Percentiles rank a stretch among this genome's conserved stretches.
Conservation (phyloP, 2,329 filamentous ascomycete species). For the Aschersonia sp. region DNA sequence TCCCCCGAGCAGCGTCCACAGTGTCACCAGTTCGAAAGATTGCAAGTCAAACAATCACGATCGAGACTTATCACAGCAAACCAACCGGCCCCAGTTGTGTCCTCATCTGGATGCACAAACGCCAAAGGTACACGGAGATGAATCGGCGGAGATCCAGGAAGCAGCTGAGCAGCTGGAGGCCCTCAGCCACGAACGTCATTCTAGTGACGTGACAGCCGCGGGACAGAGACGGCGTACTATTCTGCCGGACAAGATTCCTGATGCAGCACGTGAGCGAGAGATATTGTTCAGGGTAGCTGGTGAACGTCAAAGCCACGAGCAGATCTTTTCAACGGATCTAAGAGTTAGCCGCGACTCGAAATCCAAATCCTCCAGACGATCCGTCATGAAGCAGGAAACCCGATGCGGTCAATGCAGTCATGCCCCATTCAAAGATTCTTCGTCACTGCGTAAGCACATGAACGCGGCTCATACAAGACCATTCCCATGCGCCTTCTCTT, state of each 20-base stretch:
- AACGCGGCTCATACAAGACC: conserved; percentile 55
- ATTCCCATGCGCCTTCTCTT: conserved; percentile 75
- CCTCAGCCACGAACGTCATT: conserved; percentile 45
- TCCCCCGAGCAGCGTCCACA: too few species aligned
- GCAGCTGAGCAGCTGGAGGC: conserved; percentile 53
- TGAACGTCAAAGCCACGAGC: conserved; percentile 2
- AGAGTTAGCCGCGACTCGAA: conserved; percentile 15
- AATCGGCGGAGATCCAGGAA: conserved; percentile 56
- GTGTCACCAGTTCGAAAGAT: conserved; percentile 1
- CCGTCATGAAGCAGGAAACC: conserved; percentile 44
- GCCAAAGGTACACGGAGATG: conserved; percentile 29
- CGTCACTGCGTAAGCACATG: conserved; percentile 50
- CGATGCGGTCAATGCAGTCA: conserved; percentile 47
- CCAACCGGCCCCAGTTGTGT: conserved; percentile 11
- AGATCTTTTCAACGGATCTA: conserved; percentile 9
- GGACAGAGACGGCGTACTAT: conserved; percentile 20
- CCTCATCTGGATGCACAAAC: conserved; percentile 7
- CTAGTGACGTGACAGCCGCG: conserved; percentile 27
- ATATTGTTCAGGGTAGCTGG: conserved; percentile 5
- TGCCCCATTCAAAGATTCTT: conserved; percentile 51
- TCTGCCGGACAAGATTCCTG: conserved; percentile 22
- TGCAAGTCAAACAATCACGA: conserved; percentile 1
- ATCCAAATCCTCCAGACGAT: conserved; percentile 28
- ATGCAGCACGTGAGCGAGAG: conserved; percentile 12
- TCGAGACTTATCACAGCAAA: conserved; percentile 5